These are phyloP conservation scores for Quercus bicolor DNA, from an alignment of 306 rosid species.

Conservation along the genomic window DNA sequence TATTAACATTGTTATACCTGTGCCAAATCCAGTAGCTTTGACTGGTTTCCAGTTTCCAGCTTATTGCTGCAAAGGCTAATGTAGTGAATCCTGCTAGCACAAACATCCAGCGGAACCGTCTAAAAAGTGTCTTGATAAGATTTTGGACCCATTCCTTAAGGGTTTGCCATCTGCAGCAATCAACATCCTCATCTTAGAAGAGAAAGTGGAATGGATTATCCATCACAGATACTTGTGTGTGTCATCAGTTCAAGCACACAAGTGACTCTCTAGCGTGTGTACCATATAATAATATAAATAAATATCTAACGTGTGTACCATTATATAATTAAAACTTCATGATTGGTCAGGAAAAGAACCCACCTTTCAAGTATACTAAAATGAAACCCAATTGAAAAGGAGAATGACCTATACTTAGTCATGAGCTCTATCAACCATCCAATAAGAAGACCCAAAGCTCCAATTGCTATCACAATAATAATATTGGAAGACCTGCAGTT, in stretches of 20 bases:
- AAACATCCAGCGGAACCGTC: slow-evolving; percentile 76
- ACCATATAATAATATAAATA: background rate
- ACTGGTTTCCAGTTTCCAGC: slow-evolving; percentile 81
- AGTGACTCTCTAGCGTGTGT: background rate
- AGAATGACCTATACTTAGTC: slow-evolving; percentile 35
- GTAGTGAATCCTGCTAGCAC: slow-evolving; percentile 59
- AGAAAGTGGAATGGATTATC: background rate
- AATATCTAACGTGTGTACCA: background rate
- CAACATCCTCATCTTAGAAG: slow-evolving; percentile 9
- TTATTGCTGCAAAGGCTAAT: slow-evolving; percentile 70
- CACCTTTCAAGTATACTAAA: slow-evolving; percentile 39
- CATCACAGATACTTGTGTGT: background rate
- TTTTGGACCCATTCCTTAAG: slow-evolving; percentile 57
- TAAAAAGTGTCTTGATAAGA: slow-evolving; percentile 46
- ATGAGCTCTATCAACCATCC: slow-evolving; percentile 55
- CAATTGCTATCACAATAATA: slow-evolving; percentile 45
- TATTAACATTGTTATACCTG: slow-evolving; percentile 46
- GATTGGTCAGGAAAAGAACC: background rate
- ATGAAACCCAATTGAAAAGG: slow-evolving; percentile 28
- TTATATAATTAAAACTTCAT: background rate
- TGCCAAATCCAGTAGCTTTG: slow-evolving; percentile 95
- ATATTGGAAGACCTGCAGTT: slow-evolving; percentile 47
- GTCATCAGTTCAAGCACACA: background rate
- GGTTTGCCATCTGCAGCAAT: slow-evolving; percentile 58
- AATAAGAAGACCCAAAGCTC: slow-evolving; percentile 37